These are phyloP conservation scores for Setaria viridis DNA, from an alignment of 202 grass and related monocot species.

Conservation along the genomic window DNA sequence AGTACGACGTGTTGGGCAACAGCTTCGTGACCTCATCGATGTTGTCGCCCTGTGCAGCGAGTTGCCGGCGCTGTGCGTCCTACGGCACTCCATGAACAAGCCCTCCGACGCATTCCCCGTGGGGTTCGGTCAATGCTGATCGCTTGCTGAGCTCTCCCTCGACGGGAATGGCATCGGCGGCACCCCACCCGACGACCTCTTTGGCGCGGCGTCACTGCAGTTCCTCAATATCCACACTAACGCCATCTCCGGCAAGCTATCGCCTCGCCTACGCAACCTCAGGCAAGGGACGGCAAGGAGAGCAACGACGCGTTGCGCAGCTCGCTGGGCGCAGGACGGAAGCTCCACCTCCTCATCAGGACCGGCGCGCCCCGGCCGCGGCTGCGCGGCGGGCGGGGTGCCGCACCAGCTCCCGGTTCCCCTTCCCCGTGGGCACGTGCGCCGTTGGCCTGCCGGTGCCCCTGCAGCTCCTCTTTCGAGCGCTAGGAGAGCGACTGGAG, in stretches of 20 bases:
- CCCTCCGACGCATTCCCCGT: slow-evolving; percentile 50
- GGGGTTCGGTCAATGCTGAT: slow-evolving; percentile 58
- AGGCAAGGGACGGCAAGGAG: background rate
- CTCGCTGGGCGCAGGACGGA: slow-evolving; percentile 71
- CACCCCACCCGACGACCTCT: slow-evolving; percentile 65
- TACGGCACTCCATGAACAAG: slow-evolving; percentile 69
- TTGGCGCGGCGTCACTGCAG: slow-evolving; percentile 46
- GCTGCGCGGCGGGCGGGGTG: slow-evolving; percentile 52
- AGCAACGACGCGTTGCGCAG: slow-evolving; percentile 62
- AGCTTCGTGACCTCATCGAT: slow-evolving; percentile 39
- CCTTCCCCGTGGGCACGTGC: slow-evolving; percentile 47
- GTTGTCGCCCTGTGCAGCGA: slow-evolving; percentile 38
- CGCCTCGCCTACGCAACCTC: slow-evolving; percentile 57
- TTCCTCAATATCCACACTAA: slow-evolving; percentile 63
- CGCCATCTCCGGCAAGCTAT: slow-evolving; percentile 48
- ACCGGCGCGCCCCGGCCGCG: background rate
- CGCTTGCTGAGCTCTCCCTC: slow-evolving; percentile 64
- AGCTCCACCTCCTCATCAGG: slow-evolving; percentile 66
- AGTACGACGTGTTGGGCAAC: slow-evolving; percentile 60
- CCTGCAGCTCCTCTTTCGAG: background rate
- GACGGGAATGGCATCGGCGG: slow-evolving; percentile 67
- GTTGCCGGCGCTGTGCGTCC: slow-evolving; percentile 32
- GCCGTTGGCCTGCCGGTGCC: background rate
- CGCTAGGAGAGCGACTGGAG: no score
- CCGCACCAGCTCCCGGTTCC: slow-evolving; percentile 71